phyloP scores from a whole-genome alignment of 306 rosid species.

The Argentina anserina region DNA sequence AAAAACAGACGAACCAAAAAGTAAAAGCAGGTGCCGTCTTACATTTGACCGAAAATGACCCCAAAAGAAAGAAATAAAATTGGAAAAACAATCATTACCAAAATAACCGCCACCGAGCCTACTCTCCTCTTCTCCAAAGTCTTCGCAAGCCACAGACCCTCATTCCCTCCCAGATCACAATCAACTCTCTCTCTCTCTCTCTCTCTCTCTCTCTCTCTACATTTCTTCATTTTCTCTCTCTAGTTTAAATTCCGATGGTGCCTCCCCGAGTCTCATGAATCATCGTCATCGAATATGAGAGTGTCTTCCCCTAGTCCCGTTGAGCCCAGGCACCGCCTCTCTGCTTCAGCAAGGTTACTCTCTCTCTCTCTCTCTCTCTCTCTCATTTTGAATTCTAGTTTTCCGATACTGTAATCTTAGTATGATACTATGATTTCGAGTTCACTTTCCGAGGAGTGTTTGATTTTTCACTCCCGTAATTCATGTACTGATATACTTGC shows the following conservation, averaged over 20 bases:
- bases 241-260: constrained; percentile 16
- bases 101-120: background rate
- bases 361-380: constrained; percentile 8
- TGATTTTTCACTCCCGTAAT: background rate
- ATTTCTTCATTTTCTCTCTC: background rate
- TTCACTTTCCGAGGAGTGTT: background rate
- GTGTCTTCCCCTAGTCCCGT: constrained; percentile 44
- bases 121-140: background rate
- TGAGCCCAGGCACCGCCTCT: constrained; percentile 75
- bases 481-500: too few relatives aligned
- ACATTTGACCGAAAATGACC: background rate
- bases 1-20: too few relatives aligned
- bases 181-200: background rate
- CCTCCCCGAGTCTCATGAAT: background rate
- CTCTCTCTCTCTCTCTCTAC: background rate
- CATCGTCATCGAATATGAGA: constrained; percentile 47
- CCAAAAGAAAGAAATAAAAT: background rate
- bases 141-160: background rate
- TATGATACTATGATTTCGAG: background rate
- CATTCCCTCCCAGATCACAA: background rate
- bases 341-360: constrained; percentile 50
- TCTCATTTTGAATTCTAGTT: background rate
- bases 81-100: too few relatives aligned
- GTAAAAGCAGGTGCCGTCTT: too few relatives aligned
- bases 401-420: background rate